These are phyloP conservation scores for Ustilago nuda DNA, from an alignment of 1,284 basidiomycete genomes.

Conservation along the genomic window DNA sequence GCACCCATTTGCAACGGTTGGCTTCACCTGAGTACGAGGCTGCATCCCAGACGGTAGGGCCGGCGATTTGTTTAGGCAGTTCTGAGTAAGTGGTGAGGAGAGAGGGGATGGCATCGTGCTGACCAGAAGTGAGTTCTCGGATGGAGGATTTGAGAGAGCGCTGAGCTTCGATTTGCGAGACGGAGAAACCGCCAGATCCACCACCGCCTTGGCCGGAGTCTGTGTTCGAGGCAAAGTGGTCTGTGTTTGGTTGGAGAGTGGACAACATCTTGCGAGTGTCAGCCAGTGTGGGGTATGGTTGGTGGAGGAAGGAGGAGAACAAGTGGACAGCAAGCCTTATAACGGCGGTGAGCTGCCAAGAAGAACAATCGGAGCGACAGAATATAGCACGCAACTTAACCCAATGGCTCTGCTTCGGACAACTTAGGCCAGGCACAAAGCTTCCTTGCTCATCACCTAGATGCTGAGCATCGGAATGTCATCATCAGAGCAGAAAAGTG, in stretches of 20 bases:
- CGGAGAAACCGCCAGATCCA: conserved; percentile 42
- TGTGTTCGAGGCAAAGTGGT: conserved; percentile 21
- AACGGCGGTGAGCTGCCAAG: not conserved
- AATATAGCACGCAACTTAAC: not conserved
- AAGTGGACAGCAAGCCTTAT: not conserved
- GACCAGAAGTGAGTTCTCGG: conserved; percentile 62
- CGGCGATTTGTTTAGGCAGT: conserved; percentile 69
- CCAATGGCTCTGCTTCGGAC: too few relatives aligned
- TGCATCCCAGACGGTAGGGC: conserved; percentile 59
- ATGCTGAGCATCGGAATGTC: too few relatives aligned
- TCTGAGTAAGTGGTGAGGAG: conserved; percentile 63
- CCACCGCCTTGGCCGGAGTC: conserved; percentile 23
- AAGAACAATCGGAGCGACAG: not conserved
- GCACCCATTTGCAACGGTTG: conserved; percentile 53
- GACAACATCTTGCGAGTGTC: conserved; percentile 29
- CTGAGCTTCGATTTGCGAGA: conserved; percentile 52
- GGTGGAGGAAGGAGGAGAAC: not conserved
- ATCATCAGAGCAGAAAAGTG: too few relatives aligned
- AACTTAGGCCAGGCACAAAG: too few relatives aligned
- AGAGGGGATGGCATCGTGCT: conserved; percentile 55
- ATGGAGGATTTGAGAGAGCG: conserved; percentile 50
- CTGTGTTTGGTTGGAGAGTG: conserved; percentile 24
- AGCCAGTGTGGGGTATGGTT: not conserved
- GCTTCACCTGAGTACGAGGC: conserved; percentile 63
- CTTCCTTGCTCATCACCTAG: too few relatives aligned